Conservation (phyloP, 192 early-diverging fungal species). For the Anaeromyces robustus region DNA sequence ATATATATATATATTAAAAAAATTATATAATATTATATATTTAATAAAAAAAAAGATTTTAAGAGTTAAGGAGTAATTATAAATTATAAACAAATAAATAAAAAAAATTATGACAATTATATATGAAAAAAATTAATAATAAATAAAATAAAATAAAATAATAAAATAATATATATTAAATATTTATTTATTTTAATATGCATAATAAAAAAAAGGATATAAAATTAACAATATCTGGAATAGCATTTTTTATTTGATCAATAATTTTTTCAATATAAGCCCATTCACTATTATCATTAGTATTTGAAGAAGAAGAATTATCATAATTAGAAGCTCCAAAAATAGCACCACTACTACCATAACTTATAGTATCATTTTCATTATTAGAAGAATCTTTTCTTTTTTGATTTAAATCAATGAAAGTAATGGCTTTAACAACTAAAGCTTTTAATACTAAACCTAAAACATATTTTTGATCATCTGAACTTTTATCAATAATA, state of each 20-base stretch:
- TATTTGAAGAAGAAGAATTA: background rate
- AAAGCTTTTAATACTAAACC: background rate
- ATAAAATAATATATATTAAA: no score
- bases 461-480: background rate
- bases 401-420: background rate
- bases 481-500: background rate
- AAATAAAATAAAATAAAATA: no score
- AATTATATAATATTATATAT: no score
- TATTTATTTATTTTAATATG: no score
- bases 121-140: no score
- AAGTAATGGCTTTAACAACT: background rate
- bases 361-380: background rate
- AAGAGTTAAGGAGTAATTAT: no score
- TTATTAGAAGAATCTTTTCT: background rate
- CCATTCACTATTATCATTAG: background rate
- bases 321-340: background rate
- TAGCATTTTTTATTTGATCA: background rate
- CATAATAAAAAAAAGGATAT: background rate
- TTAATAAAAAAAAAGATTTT: no score
- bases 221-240: background rate
- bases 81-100: no score
- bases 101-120: no score
- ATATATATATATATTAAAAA: no score
- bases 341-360: background rate
- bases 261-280: background rate